Evolutionary conservation across 495 filamentous ascomycete species (phyloP).

Genomic region (Extremus antarcticus): DNA sequence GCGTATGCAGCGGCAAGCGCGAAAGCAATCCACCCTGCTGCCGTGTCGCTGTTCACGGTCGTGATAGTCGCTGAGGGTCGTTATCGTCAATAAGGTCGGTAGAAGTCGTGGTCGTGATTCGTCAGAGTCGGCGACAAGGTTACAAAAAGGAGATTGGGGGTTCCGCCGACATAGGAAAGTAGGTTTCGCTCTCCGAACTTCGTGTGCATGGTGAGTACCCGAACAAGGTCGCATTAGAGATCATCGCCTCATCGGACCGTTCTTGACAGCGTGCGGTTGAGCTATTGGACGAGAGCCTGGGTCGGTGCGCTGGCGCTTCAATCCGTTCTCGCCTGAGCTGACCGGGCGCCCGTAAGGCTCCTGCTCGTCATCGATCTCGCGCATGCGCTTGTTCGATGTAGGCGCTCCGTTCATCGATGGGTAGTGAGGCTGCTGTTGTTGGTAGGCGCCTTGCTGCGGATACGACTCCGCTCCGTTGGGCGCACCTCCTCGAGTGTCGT

Average conservation of each 20-base stretch:
- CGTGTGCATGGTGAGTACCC: background rate
- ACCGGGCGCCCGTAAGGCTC: slow-evolving; percentile 58
- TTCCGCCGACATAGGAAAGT: slow-evolving; percentile 2
- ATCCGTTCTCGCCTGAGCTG: slow-evolving; percentile 45
- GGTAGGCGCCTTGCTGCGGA: slow-evolving; percentile 40
- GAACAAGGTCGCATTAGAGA: background rate
- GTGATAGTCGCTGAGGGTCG: background rate
- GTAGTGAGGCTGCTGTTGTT: slow-evolving; percentile 47
- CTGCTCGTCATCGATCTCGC: slow-evolving; percentile 61
- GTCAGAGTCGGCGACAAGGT: slow-evolving; percentile 6
- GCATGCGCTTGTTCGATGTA: slow-evolving; percentile 64
- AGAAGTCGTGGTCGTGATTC: slow-evolving; percentile 19
- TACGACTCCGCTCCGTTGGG: slow-evolving; percentile 55
- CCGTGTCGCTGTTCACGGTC: background rate
- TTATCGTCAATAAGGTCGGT: slow-evolving; percentile 16
- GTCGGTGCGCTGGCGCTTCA: slow-evolving; percentile 54
- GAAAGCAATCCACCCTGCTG: background rate
- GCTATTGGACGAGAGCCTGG: slow-evolving; percentile 14
- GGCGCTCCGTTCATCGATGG: slow-evolving; percentile 57
- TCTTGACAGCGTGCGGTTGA: slow-evolving; percentile 18
- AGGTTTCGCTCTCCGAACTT: background rate
- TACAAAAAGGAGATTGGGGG: slow-evolving; percentile 6
- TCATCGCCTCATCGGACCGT: slow-evolving; percentile 17
- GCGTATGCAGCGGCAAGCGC: background rate
- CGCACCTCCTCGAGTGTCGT: slow-evolving; percentile 58